phyloP scores from a whole-genome alignment of 495 filamentous ascomycete species.

The Xylona heveae region DNA sequence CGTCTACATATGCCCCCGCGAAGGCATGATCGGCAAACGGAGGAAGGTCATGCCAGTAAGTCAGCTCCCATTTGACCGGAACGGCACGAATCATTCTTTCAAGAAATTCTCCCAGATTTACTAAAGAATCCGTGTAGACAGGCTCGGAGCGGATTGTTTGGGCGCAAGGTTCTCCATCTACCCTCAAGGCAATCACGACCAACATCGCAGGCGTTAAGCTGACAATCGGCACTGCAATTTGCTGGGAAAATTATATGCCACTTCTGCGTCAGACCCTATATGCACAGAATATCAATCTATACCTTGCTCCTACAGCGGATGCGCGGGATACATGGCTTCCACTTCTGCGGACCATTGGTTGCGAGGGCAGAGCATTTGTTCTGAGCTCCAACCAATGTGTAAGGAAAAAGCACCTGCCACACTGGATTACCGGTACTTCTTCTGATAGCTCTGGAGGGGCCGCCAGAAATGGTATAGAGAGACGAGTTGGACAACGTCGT shows the following conservation, averaged over 20 bases:
- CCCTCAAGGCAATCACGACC: constrained; percentile 62
- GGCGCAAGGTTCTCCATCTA: constrained; percentile 68
- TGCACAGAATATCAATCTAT: constrained; percentile 79
- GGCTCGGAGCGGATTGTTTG: constrained; percentile 67
- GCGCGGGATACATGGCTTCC: constrained; percentile 63
- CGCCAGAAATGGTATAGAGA: neutral
- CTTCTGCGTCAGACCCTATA: constrained; percentile 64
- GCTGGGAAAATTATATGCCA: constrained; percentile 98
- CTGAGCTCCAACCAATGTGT: constrained; percentile 73
- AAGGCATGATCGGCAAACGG: constrained; percentile 63
- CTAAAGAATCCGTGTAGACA: too few species aligned
- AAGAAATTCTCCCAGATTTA: too few species aligned
- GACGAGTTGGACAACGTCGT: constrained; percentile 1
- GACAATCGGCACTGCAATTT: constrained; percentile 70
- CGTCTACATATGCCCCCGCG: constrained; percentile 57
- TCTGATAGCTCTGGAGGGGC: neutral
- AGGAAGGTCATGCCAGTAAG: constrained; percentile 79
- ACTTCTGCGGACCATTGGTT: constrained; percentile 59
- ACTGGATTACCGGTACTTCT: constrained; percentile 24
- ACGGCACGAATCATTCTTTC: too few species aligned
- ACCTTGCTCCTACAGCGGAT: constrained; percentile 84
- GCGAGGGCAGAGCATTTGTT: constrained; percentile 73
- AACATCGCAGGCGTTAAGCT: constrained; percentile 57
- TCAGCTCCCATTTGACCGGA: constrained; percentile 6
- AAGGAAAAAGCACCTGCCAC: constrained; percentile 29